Evolutionary conservation across 2,329 filamentous ascomycete species (phyloP).

Genomic region (Elsinoe batatas): DNA sequence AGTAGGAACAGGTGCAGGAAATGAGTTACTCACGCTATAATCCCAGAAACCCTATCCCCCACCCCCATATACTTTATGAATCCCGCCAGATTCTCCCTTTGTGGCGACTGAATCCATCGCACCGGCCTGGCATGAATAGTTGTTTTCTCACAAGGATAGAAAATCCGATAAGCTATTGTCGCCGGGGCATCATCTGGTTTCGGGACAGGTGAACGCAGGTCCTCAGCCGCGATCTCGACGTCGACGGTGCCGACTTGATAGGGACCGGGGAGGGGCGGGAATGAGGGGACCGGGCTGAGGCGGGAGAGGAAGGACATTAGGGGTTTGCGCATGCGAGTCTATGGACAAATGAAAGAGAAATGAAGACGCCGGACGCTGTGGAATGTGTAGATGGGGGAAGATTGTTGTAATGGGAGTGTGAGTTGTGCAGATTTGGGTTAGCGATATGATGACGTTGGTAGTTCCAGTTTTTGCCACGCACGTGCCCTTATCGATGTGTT

Average conservation of each 20-base stretch:
- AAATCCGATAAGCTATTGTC: constrained; percentile 72
- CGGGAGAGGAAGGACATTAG: constrained; percentile 33
- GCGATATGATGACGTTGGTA: background rate
- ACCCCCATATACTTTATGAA: constrained; percentile 70
- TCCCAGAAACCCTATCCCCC: constrained; percentile 37
- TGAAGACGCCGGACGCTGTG: background rate
- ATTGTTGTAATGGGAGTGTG: background rate
- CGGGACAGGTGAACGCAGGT: constrained; percentile 44
- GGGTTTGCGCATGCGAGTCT: constrained; percentile 3
- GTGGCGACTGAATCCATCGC: constrained; percentile 68
- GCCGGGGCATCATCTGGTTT: constrained; percentile 48
- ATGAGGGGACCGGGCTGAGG: constrained; percentile 59
- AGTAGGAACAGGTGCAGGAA: no score
- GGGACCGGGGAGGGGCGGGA: constrained; percentile 66
- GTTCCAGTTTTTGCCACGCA: background rate
- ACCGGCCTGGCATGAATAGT: constrained; percentile 37
- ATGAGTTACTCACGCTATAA: constrained; percentile 29
- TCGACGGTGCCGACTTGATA: constrained; percentile 72
- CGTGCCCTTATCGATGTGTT: background rate
- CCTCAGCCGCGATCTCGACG: constrained; percentile 60
- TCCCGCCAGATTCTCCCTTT: constrained; percentile 61
- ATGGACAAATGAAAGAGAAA: background rate
- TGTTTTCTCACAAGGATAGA: constrained; percentile 55
- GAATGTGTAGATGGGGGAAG: background rate
- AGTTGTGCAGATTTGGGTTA: background rate